Base-by-base conservation (phyloP, 805 yeast genomes). In the Metschnikowia aberdeeniae region DNA sequence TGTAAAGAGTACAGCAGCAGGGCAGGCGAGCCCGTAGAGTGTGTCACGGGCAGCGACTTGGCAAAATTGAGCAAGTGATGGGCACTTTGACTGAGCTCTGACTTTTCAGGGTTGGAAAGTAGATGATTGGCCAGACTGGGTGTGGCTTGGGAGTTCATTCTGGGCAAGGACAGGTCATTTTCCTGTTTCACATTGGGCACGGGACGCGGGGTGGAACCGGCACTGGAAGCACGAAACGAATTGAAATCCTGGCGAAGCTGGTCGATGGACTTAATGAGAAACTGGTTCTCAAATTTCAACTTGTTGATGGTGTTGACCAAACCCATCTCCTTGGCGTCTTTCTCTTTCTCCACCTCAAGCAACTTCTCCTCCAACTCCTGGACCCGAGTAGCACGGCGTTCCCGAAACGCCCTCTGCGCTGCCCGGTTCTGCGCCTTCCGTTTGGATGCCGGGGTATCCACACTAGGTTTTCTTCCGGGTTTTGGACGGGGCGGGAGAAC, bases 391-490 rank as follows among this genome's bases (percentile, higher is more conserved):
- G 96, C 95, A 56, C 95, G 70, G 52, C 96, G 74, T 62, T 89
- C 95, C 52, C 97, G 70, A 67, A 88, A 87, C 2, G 97, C 95
- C 46, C 96, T 61, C 70, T 90, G 95, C 19, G 97, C 96, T n/a
- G 93, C 95, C 47, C 97, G 70, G 61, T 89, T 89, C 63, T 86
- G 97, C 3, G 95, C 95, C 64, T 88, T 88, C 43, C 96, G 70
- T 62, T 87, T 86, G 19, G 84, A 80, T 0, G 90, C 89, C 0
- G 96, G 95, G 0, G 90, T 79, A 53, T 88, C 96, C 4, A 77
- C 75, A 51, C 81, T 70, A 12, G 85, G 85, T 62, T 81, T 81
- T 24, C 76, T 55, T 3, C 82, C 83, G 0, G 84, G 84, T 54
- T 78, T 77, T 4, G 83, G 84, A 45, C 84, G 63, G 6, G 84